Evolutionary conservation across 352 stramenopile genomes (phyloP), one percentile per base, ranked within the genome.

Genomic region (Halophytophthora polymorphica): DNA sequence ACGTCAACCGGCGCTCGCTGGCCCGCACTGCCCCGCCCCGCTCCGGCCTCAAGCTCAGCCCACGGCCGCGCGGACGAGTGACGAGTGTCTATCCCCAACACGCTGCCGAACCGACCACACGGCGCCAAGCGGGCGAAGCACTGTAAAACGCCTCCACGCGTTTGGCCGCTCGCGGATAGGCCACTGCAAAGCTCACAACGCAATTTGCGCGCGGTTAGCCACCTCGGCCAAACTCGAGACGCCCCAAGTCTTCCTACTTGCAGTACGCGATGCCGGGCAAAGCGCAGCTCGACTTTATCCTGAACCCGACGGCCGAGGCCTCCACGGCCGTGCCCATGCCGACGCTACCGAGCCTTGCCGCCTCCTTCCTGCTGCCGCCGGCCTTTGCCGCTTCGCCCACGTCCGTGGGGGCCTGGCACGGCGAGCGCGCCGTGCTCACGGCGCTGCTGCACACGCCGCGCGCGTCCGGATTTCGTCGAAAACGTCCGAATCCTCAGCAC

Each of bases 241-340:
- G 31, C 58, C 38, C 8, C 33, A 62, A 48, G 41, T 7, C 17
- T 36, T 15, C 4, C 40, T 18, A n/a, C 18, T 44, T n/a, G 8
- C 25, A 6, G 12, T 14, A 12, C 3, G 35, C 22, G 23, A 77
- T 73, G 64, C 35, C 53, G 44, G 34, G 39, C 53, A 77, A 77
- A 45, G 58, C 58, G 18, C 57, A 71, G 22, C 53, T 71, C 53
- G 63, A 63, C 25, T 71, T 71, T 45, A 60, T 69, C 50, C 61
- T 69, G 44, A 69, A 69, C 41, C 61, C 61, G 3, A 53, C 53
- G 22, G 40, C 63, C 6, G 54, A 51, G 15, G 34, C 43, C 15
- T 38, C 40, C 5, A 33, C 38, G 28, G 19, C 45, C 25, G 21
- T 38, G 15, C 56, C 45, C 19, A 18, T 51, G 21, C 49, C 45